Base-by-base conservation (phyloP, 768 basidiomycete genomes). In the Boletus sp. region DNA sequence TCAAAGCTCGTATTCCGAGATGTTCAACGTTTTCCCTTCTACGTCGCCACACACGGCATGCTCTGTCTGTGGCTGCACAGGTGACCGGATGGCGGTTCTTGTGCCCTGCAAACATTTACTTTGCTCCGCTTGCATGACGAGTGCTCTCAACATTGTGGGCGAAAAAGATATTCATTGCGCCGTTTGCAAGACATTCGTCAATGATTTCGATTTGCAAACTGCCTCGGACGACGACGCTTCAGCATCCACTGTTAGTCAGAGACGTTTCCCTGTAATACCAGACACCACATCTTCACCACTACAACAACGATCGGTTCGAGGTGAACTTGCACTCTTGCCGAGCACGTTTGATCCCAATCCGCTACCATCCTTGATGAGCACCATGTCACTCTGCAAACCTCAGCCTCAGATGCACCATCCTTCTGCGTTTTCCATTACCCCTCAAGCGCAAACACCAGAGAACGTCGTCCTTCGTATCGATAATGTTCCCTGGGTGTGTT, bases 131-230 rank as follows among this genome's bases (percentile, higher is more conserved):
- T 94, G 92, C 66, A 78, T 94, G 54, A 94, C 92, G 1, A 91
- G 90, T 50, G 89, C 90, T 8, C 77, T 94, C 50, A 94, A 94
- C 62, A 93, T 93, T 50, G 92, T 92, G 17, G 91, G 91, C 7
- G 91, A 94, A 71, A 93, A 92, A 67, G 87, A 89, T 56, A 90
- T 93, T 82, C 82, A 86, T 57, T 94, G 92, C 59, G 86, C 89
- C 17, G 86, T 90, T 32, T 94, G 91, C 73, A 86, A 85, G 64
- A 71, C 70, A 40, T 80, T 82, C 35, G 90, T 93, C 20, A 78
- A 76, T 32, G 84, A 89, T 66, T 93, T 93, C 69, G 80, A 82
- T 45, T 72, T 90, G 18, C 70, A 73, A 58, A 65, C 65, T 40
- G 45, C 55, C 12, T 48, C 59, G 44, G 67, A 73, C 33, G 71